Base-by-base conservation (phyloP, 352 stramenopile genomes). In the Pythium apleroticum region DNA sequence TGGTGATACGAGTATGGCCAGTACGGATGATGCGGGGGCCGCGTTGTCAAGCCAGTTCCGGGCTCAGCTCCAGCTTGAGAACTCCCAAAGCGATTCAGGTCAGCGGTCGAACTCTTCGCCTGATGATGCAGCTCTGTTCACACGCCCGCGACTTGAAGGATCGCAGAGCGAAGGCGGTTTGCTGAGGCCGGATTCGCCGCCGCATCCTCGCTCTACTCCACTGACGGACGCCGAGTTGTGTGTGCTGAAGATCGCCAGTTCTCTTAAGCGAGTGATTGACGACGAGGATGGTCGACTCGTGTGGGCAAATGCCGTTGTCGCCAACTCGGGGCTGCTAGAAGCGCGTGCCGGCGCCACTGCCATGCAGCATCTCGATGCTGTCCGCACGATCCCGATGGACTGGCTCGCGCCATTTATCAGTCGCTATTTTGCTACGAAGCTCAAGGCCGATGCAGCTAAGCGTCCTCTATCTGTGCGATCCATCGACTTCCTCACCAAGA, bases 401-500 rank as follows among this genome's bases (percentile, higher is more conserved):
- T 85, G 69, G 73, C 63, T 92, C 20, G 86, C 78, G 5, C 83
- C 81, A 0, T 77, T 87, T 52, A 73, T 92, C 27, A 89, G 83
- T 54, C 77, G 78, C n/a, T 94, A 84, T 64, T 94, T 94, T 69
- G 86, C 83, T 20, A 78, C 80, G n/a, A 80, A 88, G 57, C 64
- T 94, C 2, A 83, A 88, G 55, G 66, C 72, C 35, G 81, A 89
- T 49, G 86, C 86, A 3, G 84, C 85, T 5, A 78, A 73, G 43
- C 83, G 85, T 3, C 85, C 85, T 10, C 65, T 94, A 19, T 94
- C 83, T 15, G 68, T 77, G 1, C 80, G 86, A 1, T 91, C 81
- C 31, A 90, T 94, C 49, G 86, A 92, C 22, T 94, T 94, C 57
- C 60, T 94, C 8, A 75, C 68, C 66, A 89, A 89, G 66, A 91